Percentiles rank a stretch among this genome's conserved stretches.
Evolutionary conservation across 2,329 filamentous ascomycete species (phyloP).

Genomic region (Blastomyces parvus): DNA sequence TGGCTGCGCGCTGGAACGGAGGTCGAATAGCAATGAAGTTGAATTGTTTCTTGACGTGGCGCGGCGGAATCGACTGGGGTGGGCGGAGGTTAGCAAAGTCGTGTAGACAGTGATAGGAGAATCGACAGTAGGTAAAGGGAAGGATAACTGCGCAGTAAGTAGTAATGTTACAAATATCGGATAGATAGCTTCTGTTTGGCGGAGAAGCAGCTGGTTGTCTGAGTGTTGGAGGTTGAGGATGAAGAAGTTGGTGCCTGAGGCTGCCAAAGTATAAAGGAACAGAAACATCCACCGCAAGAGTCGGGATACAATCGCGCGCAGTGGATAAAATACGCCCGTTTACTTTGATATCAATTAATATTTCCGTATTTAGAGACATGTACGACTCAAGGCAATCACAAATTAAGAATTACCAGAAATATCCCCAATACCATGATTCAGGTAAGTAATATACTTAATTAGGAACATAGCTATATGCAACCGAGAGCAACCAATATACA

Average conservation of each 20-base stretch:
- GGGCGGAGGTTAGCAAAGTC: not conserved
- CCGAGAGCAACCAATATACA: not conserved
- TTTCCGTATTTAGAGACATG: not conserved
- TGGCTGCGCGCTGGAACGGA: not conserved
- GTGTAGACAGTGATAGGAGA: not conserved
- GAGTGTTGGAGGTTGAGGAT: not conserved
- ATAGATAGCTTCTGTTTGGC: not conserved
- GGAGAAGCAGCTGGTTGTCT: not conserved
- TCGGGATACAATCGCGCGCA: not conserved
- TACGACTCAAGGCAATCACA: not conserved
- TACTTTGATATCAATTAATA: not conserved
- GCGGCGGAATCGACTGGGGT: too few relatives aligned
- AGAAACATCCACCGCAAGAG: not conserved
- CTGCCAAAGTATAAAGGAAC: not conserved
- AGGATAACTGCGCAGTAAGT: not conserved
- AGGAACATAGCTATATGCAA: not conserved
- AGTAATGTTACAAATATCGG: not conserved
- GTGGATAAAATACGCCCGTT: not conserved
- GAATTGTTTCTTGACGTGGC: too few relatives aligned
- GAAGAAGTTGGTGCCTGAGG: constrained; percentile 2
- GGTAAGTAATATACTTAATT: not conserved
- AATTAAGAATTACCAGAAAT: not conserved
- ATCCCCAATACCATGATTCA: not conserved
- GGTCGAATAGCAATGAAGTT: not conserved
- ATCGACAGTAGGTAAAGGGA: not conserved